Percentiles rank a stretch among this genome's conserved stretches.
Conservation (phyloP, 192 early-diverging fungal species). For the Rhizophagus sp. region DNA sequence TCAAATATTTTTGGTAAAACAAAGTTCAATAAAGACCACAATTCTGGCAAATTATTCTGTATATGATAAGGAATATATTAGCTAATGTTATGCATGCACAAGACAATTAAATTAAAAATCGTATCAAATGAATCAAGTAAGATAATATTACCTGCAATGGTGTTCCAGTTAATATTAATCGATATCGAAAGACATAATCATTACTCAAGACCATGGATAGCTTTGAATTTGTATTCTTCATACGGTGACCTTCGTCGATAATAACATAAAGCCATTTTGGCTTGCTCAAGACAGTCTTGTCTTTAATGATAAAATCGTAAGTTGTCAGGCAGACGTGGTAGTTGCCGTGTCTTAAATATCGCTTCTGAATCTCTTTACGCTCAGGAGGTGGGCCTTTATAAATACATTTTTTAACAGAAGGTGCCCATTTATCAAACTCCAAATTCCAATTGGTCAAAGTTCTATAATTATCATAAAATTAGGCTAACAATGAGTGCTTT, state of each 20-base stretch:
- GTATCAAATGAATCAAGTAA: background rate
- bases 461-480: conserved; percentile 23
- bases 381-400: conserved; percentile 87
- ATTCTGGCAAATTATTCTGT: conserved; percentile 94
- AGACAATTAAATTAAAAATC: background rate
- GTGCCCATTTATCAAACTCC: conserved; percentile 99
- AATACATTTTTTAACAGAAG: conserved; percentile 80
- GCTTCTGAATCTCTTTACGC: conserved; percentile 68
- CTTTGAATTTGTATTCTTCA: conserved; percentile 94
- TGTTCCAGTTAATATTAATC: conserved; percentile 96
- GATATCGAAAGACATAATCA: conserved; percentile 87
- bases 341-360: conserved; percentile 68
- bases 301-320: conserved; percentile 96
- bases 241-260: conserved; percentile 98
- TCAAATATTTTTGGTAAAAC: conserved; percentile 95
- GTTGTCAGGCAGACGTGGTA: conserved; percentile 98
- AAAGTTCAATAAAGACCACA: conserved; percentile 97
- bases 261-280: conserved; percentile 98
- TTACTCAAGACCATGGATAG: conserved; percentile 82
- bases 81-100: too few species aligned
- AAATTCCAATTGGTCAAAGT: conserved; percentile 95
- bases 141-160: conserved; percentile 76
- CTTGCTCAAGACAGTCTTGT: conserved; percentile 79
- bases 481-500: conserved; percentile 20
- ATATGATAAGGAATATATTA: background rate